Base-by-base conservation (phyloP, 2,329 filamentous ascomycete genomes). In the Elsinoe batatas region DNA sequence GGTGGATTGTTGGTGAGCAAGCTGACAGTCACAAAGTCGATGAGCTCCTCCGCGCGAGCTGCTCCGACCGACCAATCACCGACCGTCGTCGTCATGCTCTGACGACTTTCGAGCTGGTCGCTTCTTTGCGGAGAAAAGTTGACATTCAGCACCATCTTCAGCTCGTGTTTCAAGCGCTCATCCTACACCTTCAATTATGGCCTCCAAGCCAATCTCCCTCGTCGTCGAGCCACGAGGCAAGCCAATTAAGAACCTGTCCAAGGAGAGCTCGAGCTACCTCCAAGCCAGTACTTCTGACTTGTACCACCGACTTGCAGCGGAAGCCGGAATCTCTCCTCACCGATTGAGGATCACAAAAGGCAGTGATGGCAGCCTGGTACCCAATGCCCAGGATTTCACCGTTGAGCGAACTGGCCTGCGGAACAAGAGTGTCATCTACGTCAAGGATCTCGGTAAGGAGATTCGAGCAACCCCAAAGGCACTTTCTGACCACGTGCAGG, bases 381-480 rank as follows among this genome's bases (percentile, higher is more conserved):
- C 78, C 54, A 84, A 83, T 63, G 72, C 71, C 54, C 71, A 74
- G 56, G 73, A 76, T 54, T 70, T 74, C 12, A 79, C 74, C 1
- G 68, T 85, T 36, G 70, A 78, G 59, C 73, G 75, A 43, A 78
- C 76, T 2, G 80, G 81, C 12, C 69, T 86, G 44, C 72, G 74
- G 55, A 76, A 83, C 61, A 76, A 79, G 63, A 81, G 79, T 60
- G 75, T 76, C 17, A 72, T 98, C 49, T 82, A 93, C 63, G 87
- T 97, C 61, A 97, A 98, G 75, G 91, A 98, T 69, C 78, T 98
- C 30, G 93, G 90, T 91, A 79, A 32, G 36, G 5, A 13, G 15
- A 5, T 10, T 11, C 11, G 6, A 35, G 17, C 33, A 33, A n/a
- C 8, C 18, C 13, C 13, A 35, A 17, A 22, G 13, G 18, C 18